These are phyloP conservation scores for Ophiosphaerella korrae DNA, from an alignment of 2,329 filamentous ascomycete species.

Conservation along the genomic window DNA sequence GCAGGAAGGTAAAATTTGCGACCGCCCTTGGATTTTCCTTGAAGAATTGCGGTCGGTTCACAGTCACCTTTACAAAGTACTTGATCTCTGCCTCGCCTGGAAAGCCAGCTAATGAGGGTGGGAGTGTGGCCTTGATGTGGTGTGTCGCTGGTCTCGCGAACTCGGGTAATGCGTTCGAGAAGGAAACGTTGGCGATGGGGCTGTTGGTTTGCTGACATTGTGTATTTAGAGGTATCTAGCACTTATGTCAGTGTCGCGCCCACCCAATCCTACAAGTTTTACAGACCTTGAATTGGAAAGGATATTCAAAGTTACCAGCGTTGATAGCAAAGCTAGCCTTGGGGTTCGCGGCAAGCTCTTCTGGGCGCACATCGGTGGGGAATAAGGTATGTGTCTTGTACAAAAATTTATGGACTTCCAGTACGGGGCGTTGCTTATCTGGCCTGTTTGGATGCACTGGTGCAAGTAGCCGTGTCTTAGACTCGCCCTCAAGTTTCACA, in stretches of 20 bases:
- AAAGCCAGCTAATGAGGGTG: conserved; percentile 86
- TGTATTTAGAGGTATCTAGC: conserved; percentile 69
- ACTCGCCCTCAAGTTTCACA: conserved; percentile 84
- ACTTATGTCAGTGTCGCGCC: not conserved
- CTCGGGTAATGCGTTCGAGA: conserved; percentile 51
- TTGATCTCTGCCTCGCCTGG: conserved; percentile 86
- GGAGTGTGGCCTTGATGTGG: conserved; percentile 85
- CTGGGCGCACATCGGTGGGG: conserved; percentile 57
- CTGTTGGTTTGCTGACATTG: conserved; percentile 57
- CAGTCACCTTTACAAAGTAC: conserved; percentile 95
- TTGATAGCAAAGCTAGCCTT: conserved; percentile 63
- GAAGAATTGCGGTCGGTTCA: conserved; percentile 84
- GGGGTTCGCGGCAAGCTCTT: conserved; percentile 46
- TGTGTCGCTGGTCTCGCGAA: conserved; percentile 53
- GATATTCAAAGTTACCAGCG: conserved; percentile 74
- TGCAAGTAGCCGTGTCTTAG: conserved; percentile 67
- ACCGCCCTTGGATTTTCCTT: conserved; percentile 80
- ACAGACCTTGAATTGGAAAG: conserved; percentile 75
- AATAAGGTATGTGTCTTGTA: conserved; percentile 78
- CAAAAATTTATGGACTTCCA: conserved; percentile 67
- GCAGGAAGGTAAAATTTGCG: conserved; percentile 77
- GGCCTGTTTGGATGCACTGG: conserved; percentile 49
- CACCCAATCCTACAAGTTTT: not conserved
- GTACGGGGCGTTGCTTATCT: conserved; percentile 52
- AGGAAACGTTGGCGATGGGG: conserved; percentile 50